Percentiles rank a stretch among this genome's conserved stretches.
These are phyloP conservation scores for Actinomortierella wolfii DNA, from an alignment of 371 early-diverging fungal genomes.

Conservation along the genomic window DNA sequence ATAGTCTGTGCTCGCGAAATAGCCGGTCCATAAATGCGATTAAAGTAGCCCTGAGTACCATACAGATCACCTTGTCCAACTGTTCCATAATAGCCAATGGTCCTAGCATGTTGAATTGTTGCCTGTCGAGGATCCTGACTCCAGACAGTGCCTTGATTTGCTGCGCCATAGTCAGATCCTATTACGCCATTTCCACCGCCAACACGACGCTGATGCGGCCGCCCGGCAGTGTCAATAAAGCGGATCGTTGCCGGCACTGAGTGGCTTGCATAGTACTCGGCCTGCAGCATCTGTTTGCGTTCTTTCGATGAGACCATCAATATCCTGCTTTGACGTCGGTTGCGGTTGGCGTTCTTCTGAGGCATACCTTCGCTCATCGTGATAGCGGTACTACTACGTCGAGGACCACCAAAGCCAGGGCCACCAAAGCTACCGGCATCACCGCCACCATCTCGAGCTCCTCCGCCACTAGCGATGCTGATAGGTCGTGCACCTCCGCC, in stretches of 20 bases:
- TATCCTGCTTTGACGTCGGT: conserved; percentile 4
- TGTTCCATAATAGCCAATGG: conserved; percentile 25
- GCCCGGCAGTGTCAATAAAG: conserved; percentile 28
- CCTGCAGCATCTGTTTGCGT: conserved; percentile 34
- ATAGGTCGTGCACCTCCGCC: too few species aligned
- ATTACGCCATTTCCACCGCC: background rate
- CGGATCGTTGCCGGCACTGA: conserved; percentile 25
- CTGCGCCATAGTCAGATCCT: too few species aligned
- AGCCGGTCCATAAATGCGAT: too few species aligned
- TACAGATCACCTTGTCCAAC: conserved; percentile 6
- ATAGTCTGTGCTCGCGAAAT: too few species aligned
- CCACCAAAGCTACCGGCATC: too few species aligned
- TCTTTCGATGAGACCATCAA: conserved; percentile 21
- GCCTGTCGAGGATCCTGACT: background rate
- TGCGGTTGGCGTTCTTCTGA: too few species aligned
- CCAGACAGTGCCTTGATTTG: too few species aligned
- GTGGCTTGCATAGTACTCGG: conserved; percentile 23
- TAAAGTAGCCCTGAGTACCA: background rate
- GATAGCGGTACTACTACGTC: too few species aligned
- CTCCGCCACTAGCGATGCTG: too few species aligned
- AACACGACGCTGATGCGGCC: conserved; percentile 21
- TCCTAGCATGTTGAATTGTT: conserved; percentile 7
- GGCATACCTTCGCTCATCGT: too few species aligned
- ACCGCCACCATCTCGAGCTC: too few species aligned
- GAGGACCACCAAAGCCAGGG: too few species aligned